Evolutionary conservation across 2,329 filamentous ascomycete genomes (phyloP).

Genomic region (Cladosporium sp.): DNA sequence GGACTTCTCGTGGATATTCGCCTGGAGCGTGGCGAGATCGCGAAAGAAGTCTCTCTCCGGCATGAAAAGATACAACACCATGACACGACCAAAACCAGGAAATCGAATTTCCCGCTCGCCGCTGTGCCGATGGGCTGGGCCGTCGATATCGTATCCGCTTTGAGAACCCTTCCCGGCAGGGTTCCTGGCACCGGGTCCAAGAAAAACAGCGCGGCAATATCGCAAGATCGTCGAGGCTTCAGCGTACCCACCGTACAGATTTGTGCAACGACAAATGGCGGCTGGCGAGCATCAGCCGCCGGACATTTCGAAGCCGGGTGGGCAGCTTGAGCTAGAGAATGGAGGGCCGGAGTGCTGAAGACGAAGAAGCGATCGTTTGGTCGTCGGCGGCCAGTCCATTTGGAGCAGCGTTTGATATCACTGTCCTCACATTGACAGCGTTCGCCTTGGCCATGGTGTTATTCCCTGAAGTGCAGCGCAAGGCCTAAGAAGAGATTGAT

Average conservation of each 20-base stretch:
- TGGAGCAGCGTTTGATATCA: constrained; percentile 37
- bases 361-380: neutral
- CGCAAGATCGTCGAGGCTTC: neutral
- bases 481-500: constrained; percentile 52
- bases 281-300: constrained; percentile 26
- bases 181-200: constrained; percentile 50
- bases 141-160: constrained; percentile 49
- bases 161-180: constrained; percentile 47
- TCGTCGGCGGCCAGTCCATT: neutral
- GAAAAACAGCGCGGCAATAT: constrained; percentile 34
- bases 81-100: neutral
- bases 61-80: neutral
- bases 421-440: constrained; percentile 32
- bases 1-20: neutral
- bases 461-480: constrained; percentile 54
- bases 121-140: neutral
- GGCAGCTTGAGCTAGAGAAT: neutral
- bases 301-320: neutral
- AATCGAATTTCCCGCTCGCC: neutral
- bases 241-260: constrained; percentile 43
- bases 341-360: neutral
- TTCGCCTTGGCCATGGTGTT: constrained; percentile 29
- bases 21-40: neutral
- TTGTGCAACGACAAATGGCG: constrained; percentile 39
- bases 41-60: neutral